Conservation (phyloP, 1,284 basidiomycete species). For the Spongiforma sp. region DNA sequence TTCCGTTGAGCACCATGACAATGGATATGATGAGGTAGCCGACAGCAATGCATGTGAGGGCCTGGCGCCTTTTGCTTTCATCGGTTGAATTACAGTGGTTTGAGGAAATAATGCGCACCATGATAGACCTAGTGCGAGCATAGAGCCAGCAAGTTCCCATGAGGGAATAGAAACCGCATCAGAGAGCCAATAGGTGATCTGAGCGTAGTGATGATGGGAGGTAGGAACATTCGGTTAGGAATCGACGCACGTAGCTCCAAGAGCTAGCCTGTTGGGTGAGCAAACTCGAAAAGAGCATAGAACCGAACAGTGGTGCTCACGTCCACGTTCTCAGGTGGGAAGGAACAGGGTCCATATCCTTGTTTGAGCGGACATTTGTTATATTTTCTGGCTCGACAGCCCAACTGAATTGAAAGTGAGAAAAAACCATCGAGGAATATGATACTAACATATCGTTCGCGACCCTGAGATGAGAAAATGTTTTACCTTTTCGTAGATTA, state of each 20-base stretch:
- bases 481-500: too few relatives aligned
- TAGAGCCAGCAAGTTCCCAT: constrained; percentile 53
- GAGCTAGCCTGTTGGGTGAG: constrained; percentile 18
- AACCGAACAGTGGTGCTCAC: constrained; percentile 11
- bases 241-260: constrained; percentile 32
- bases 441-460: not conserved
- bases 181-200: constrained; percentile 37
- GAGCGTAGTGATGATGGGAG: not conserved
- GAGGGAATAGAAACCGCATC: constrained; percentile 49
- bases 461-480: too few relatives aligned
- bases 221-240: not conserved
- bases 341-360: constrained; percentile 77
- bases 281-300: not conserved
- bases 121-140: constrained; percentile 57
- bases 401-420: constrained; percentile 39
- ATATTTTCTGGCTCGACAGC: constrained; percentile 47
- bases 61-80: constrained; percentile 48
- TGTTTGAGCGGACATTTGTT: constrained; percentile 65
- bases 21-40: constrained; percentile 52
- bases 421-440: not conserved
- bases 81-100: not conserved
- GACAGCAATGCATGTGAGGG: constrained; percentile 53
- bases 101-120: constrained; percentile 40
- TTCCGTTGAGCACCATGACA: constrained; percentile 57
- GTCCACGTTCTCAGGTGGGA: constrained; percentile 64